Conservation (phyloP, 495 filamentous ascomycete genomes). For the Xylaria intraflava region DNA sequence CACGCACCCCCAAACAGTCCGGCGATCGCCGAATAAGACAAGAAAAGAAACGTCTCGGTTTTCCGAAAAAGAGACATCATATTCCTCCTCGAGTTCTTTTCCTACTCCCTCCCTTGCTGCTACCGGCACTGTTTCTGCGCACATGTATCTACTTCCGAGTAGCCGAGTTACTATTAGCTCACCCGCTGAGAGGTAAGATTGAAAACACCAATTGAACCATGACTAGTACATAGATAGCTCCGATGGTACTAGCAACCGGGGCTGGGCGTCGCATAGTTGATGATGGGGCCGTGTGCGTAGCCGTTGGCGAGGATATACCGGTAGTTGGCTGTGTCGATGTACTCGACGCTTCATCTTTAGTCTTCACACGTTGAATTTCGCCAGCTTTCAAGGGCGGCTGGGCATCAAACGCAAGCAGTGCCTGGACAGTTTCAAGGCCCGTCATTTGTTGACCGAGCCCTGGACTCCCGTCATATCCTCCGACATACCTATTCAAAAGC, state of each 20-base stretch:
- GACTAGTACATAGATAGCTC: neutral
- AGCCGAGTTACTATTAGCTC: neutral
- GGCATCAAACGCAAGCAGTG: conserved; percentile 39
- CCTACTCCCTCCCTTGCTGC: no score
- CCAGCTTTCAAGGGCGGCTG: conserved; percentile 32
- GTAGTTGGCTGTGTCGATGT: neutral
- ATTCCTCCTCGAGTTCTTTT: no score
- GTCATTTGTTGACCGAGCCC: conserved; percentile 69
- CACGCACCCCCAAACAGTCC: no score
- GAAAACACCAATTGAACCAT: neutral
- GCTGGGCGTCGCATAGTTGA: neutral
- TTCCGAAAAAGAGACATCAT: no score
- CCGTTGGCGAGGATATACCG: neutral
- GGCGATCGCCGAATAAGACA: no score
- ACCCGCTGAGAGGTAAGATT: neutral
- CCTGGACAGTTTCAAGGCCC: conserved; percentile 62
- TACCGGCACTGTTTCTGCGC: neutral
- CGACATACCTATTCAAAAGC: conserved; percentile 22
- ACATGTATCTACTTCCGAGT: neutral
- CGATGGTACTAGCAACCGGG: neutral
- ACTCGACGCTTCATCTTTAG: neutral
- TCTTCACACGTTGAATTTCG: conserved; percentile 35
- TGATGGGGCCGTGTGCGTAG: neutral
- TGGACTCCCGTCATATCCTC: conserved; percentile 51
- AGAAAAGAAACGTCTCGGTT: no score